Evolutionary conservation across 768 basidiomycete genomes (phyloP).

Genomic region (Leucocoprinus birnbaumii): DNA sequence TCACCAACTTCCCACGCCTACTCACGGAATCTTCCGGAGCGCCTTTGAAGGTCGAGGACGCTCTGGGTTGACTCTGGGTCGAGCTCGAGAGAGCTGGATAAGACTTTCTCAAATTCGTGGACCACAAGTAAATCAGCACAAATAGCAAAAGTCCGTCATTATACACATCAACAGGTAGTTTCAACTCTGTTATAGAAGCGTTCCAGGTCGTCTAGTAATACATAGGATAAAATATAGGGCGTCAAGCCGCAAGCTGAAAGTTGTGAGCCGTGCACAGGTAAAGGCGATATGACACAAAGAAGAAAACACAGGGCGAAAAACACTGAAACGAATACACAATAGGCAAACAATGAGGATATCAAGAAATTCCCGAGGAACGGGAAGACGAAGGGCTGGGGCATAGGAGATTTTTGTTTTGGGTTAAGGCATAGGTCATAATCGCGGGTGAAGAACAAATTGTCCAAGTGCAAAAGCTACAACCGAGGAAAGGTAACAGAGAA

Average conservation of each 20-base stretch:
- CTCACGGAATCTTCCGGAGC: constrained; percentile 31
- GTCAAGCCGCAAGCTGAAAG: constrained; percentile 28
- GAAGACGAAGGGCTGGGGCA: background rate
- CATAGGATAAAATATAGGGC: constrained; percentile 23
- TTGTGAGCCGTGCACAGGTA: constrained; percentile 11
- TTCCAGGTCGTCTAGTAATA: constrained; percentile 24
- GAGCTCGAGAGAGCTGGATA: too few species aligned
- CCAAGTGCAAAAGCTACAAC: constrained; percentile 20
- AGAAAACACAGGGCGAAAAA: background rate
- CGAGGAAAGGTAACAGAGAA: background rate
- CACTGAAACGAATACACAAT: background rate
- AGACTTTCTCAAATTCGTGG: too few species aligned
- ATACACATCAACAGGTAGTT: background rate
- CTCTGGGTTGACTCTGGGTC: too few species aligned
- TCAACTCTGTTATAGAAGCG: background rate
- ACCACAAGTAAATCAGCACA: background rate
- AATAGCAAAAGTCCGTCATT: background rate
- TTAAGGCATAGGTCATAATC: background rate
- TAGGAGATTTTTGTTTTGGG: constrained; percentile 4
- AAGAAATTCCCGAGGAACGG: constrained; percentile 15
- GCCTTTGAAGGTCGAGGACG: too few species aligned
- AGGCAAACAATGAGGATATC: background rate
- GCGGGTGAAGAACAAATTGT: constrained; percentile 11
- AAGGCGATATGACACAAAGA: background rate
- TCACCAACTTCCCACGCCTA: constrained; percentile 26